Conservation (phyloP, 371 early-diverging fungal genomes). For the Apophysomyces ossiformis region DNA sequence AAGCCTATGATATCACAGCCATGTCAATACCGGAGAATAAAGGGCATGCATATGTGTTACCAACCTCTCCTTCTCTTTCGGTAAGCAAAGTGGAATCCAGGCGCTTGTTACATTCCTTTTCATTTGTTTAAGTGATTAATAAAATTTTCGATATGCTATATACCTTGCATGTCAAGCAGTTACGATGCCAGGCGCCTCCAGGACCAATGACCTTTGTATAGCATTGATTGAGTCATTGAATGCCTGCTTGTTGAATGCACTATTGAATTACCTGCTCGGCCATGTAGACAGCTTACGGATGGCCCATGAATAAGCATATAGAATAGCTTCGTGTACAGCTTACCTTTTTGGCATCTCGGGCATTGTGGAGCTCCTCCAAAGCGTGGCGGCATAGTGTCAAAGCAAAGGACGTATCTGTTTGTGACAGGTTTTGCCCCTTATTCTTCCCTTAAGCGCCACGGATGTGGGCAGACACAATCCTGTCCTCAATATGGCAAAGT, state of each 20-base stretch:
- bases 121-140: not conserved
- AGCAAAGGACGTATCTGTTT: not conserved
- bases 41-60: not conserved
- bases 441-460: not conserved
- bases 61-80: constrained; percentile 49
- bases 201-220: constrained; percentile 44
- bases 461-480: no score
- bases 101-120: constrained; percentile 53
- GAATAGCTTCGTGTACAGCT: not conserved
- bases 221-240: not conserved
- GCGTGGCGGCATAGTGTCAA: constrained; percentile 34
- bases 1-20: constrained; percentile 33
- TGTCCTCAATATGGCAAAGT: no score
- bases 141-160: not conserved
- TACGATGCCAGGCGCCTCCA: constrained; percentile 46
- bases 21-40: not conserved
- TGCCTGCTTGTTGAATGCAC: not conserved
- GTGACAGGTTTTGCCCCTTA: not conserved
- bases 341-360: constrained; percentile 51
- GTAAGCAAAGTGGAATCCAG: constrained; percentile 51
- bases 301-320: not conserved
- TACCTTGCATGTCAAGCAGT: constrained; percentile 53
- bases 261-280: constrained; percentile 47
- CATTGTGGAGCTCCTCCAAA: constrained; percentile 55
- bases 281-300: constrained; percentile 48